Conservation (phyloP, 78 protist genomes). For the Planoprotostelium fungivorum region DNA sequence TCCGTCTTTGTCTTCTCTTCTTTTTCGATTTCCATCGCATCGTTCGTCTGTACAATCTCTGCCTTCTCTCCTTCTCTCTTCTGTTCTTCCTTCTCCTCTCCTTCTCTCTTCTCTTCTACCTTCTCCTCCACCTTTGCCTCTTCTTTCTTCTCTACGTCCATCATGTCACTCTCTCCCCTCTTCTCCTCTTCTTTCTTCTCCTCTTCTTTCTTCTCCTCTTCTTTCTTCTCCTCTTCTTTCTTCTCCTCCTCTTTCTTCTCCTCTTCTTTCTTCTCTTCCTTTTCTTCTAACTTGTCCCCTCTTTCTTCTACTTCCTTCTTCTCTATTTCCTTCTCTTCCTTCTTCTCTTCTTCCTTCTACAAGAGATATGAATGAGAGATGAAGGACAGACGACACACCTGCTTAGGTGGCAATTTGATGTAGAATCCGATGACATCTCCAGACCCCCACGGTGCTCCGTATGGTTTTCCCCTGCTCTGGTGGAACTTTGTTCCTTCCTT, state of each 20-base stretch:
- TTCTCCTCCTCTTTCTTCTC: background rate
- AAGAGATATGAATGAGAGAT: background rate
- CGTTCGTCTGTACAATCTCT: background rate
- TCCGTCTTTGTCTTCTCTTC: slow-evolving; percentile 22
- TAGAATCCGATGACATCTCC: slow-evolving; percentile 45
- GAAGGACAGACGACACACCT: background rate
- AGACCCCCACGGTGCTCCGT: slow-evolving; percentile 19
- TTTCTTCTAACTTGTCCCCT: background rate
- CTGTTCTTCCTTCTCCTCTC: background rate
- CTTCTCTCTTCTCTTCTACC: background rate
- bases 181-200: background rate
- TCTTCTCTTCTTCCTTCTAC: background rate
- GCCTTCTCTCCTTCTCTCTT: background rate
- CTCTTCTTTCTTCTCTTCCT: background rate
- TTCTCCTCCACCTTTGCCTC: background rate
- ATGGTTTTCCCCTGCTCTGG: slow-evolving; percentile 8
- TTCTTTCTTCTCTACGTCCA: background rate
- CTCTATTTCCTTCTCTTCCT: background rate
- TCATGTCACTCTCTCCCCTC: background rate
- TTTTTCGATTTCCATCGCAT: background rate
- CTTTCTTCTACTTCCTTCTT: background rate
- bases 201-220: background rate
- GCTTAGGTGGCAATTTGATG: slow-evolving; percentile 21
- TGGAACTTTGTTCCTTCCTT: slow-evolving; percentile 49
- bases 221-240: background rate